Percentiles rank a stretch among this genome's conserved stretches.
phyloP scores from a whole-genome alignment of 805 yeast species.

The Sungouiella thailandica region DNA sequence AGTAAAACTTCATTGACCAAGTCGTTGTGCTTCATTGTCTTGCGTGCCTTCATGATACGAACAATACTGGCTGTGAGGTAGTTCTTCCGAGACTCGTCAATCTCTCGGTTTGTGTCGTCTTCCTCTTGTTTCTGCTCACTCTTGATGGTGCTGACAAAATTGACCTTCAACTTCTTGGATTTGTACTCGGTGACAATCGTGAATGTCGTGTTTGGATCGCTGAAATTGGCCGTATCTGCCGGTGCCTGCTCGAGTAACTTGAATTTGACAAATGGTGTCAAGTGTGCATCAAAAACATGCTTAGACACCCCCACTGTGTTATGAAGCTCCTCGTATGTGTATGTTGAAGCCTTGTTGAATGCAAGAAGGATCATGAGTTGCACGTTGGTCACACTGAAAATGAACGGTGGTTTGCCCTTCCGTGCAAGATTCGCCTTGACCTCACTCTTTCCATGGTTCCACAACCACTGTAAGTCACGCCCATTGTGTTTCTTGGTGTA shows the following conservation, averaged over 20 bases:
- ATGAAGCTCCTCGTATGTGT: conserved; percentile 55
- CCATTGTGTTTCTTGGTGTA: conserved; percentile 79
- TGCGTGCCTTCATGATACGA: conserved; percentile 93
- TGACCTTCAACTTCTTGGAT: conserved; percentile 78
- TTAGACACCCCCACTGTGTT: conserved; percentile 64
- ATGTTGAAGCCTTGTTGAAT: conserved; percentile 65
- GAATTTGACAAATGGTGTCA: conserved; percentile 74
- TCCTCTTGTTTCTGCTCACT: conserved; percentile 63
- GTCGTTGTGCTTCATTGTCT: conserved; percentile 69
- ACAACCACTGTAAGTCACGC: conserved; percentile 88
- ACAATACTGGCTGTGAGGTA: conserved; percentile 91
- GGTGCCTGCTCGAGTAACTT: conserved; percentile 68
- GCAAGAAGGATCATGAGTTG: conserved; percentile 85
- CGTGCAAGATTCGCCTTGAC: conserved; percentile 79
- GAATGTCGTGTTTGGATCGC: conserved; percentile 46
- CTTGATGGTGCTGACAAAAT: conserved; percentile 60
- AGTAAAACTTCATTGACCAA: conserved; percentile 84
- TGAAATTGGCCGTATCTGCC: conserved; percentile 49
- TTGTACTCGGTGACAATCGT: conserved; percentile 78
- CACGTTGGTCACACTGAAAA: conserved; percentile 74
- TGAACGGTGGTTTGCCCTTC: conserved; percentile 75
- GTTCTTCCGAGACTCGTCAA: conserved; percentile 81
- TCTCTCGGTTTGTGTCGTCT: conserved; percentile 71
- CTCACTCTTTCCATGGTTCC: conserved; percentile 93
- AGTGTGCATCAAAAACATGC: conserved; percentile 67